These are phyloP conservation scores for Saitozyma sp. DNA, from an alignment of 768 basidiomycete species.

Conservation along the genomic window DNA sequence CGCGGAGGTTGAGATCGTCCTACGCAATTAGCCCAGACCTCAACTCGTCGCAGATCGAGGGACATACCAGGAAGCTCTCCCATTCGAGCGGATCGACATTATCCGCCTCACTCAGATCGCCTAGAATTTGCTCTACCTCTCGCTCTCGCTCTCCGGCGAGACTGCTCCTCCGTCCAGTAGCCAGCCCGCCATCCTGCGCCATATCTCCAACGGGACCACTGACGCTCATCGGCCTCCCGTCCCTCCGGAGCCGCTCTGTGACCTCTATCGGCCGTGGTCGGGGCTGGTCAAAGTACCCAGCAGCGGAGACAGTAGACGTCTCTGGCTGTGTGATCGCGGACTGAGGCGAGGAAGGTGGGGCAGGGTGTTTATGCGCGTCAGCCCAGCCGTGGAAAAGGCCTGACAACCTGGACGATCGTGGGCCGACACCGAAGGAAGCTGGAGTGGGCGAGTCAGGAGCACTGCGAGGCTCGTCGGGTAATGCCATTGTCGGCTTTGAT, in stretches of 20 bases:
- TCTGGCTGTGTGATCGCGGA: neutral
- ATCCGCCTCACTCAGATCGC: no score
- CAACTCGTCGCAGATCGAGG: neutral
- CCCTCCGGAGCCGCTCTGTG: neutral
- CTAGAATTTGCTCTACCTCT: no score
- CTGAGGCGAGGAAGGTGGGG: constrained; percentile 25
- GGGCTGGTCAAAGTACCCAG: no score
- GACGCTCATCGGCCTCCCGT: constrained; percentile 9
- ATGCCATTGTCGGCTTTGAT: no score
- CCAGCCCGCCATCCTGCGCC: constrained; percentile 62
- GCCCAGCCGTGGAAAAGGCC: constrained; percentile 28
- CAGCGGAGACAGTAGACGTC: no score
- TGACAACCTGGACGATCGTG: constrained; percentile 16
- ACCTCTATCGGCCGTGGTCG: neutral
- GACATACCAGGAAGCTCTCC: constrained; percentile 1
- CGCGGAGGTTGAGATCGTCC: constrained; percentile 45
- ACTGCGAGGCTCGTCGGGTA: no score
- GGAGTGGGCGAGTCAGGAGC: constrained; percentile 23
- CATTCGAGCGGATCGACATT: constrained; percentile 70
- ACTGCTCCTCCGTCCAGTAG: constrained; percentile 57
- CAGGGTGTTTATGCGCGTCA: constrained; percentile 24
- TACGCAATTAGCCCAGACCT: no score
- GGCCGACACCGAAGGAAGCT: neutral
- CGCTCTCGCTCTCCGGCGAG: no score
- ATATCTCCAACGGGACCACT: constrained; percentile 12